A percentile compares a stretch with the other conserved stretches of the same genome.
Evolutionary conservation across 139 green algal species (phyloP).

Genomic region (Desmodesmus armatus): DNA sequence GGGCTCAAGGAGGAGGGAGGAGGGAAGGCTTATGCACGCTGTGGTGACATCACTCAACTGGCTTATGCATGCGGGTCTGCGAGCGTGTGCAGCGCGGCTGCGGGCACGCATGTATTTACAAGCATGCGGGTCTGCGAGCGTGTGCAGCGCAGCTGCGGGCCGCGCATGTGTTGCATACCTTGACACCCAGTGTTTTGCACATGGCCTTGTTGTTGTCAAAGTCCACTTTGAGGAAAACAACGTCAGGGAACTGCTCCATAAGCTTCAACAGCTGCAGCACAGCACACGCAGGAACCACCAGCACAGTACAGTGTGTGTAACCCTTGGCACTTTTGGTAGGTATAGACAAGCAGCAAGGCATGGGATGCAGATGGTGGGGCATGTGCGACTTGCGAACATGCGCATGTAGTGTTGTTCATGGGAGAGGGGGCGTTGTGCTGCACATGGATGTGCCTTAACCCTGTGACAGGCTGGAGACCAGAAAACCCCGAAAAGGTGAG

Average conservation of each 20-base stretch:
- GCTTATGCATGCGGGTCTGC: too few relatives aligned
- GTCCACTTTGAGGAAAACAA: conserved; percentile 89
- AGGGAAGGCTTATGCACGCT: too few relatives aligned
- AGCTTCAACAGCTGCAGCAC: conserved; percentile 70
- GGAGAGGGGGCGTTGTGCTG: background rate
- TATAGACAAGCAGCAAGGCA: background rate
- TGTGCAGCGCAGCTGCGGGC: background rate
- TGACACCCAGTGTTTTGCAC: conserved; percentile 83
- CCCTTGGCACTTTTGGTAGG: background rate
- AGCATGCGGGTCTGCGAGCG: too few relatives aligned
- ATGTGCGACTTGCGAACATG: background rate
- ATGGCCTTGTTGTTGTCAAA: conserved; percentile 93
- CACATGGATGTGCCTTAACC: background rate
- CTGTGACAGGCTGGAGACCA: background rate
- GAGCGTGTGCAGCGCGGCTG: too few relatives aligned
- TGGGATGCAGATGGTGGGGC: background rate
- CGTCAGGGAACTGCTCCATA: conserved; percentile 71
- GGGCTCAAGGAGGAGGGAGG: too few relatives aligned
- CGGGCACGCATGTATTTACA: too few relatives aligned
- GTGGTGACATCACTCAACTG: too few relatives aligned
- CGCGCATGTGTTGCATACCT: conserved; percentile 62
- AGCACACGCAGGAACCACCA: background rate
- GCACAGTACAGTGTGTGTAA: background rate
- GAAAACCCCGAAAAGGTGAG: background rate
- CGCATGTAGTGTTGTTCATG: background rate